Conservation (phyloP, 2,329 filamentous ascomycete genomes). For the Claviceps pusilla region DNA sequence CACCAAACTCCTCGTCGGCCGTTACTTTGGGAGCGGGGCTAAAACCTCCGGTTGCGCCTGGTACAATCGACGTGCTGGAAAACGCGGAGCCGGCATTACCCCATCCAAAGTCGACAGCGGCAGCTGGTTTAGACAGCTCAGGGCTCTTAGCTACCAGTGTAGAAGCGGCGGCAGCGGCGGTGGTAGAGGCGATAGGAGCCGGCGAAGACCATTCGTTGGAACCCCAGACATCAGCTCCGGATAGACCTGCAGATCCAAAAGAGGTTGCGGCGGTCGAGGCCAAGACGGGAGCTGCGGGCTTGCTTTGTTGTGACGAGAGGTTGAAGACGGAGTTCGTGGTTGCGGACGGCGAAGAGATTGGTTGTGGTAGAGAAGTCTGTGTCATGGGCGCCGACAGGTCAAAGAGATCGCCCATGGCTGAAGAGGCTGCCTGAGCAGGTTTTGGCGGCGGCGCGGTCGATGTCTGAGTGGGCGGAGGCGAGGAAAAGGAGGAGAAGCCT, state of each 20-base stretch:
- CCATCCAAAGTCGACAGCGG: slow-evolving; percentile 51
- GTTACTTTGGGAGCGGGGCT: slow-evolving; percentile 52
- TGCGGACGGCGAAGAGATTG: slow-evolving; percentile 25
- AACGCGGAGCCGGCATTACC: slow-evolving; percentile 32
- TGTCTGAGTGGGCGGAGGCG: slow-evolving; percentile 22
- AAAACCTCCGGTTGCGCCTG: slow-evolving; percentile 50
- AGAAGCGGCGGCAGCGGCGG: slow-evolving; percentile 27
- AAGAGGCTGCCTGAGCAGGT: slow-evolving; percentile 31
- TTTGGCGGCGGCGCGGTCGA: slow-evolving; percentile 21
- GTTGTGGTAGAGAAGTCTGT: slow-evolving; percentile 29
- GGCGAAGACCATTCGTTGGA: slow-evolving; percentile 62
- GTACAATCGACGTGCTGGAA: slow-evolving; percentile 44
- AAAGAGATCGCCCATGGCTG: slow-evolving; percentile 65
- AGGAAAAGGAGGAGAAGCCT: slow-evolving; percentile 47
- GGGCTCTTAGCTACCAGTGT: slow-evolving; percentile 38
- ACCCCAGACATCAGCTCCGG: slow-evolving; percentile 65
- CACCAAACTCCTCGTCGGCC: slow-evolving; percentile 89
- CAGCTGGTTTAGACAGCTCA: slow-evolving; percentile 26
- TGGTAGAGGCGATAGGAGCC: slow-evolving; percentile 16
- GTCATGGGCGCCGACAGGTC: slow-evolving; percentile 49
- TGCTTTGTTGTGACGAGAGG: slow-evolving; percentile 42
- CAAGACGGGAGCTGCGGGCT: slow-evolving; percentile 23
- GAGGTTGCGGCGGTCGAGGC: slow-evolving; percentile 23
- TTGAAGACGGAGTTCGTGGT: slow-evolving; percentile 61
- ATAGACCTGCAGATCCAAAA: slow-evolving; percentile 26